Evolutionary conservation across 345 rosid genomes (phyloP).

Genomic region (Hypericum androsaemum): DNA sequence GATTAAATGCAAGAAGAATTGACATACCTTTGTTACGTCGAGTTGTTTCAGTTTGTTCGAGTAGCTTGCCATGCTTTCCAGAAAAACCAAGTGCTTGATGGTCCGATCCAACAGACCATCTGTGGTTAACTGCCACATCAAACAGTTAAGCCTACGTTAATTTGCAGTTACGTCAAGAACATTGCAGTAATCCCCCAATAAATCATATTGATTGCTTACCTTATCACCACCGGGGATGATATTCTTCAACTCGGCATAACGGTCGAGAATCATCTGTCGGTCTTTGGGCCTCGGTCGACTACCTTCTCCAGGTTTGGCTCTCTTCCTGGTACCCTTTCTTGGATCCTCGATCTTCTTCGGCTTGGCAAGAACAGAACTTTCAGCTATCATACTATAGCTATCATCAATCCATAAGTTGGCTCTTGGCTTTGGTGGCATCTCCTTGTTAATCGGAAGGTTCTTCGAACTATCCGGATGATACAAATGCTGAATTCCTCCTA

Average conservation of each 20-base stretch:
- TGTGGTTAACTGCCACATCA: too few relatives aligned
- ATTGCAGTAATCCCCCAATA: too few relatives aligned
- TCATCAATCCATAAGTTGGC: conserved; percentile 68
- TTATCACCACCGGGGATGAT: conserved; percentile 76
- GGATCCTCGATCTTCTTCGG: conserved; percentile 44
- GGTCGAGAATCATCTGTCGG: conserved; percentile 93
- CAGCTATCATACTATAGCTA: conserved; percentile 51
- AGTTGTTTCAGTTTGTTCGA: too few relatives aligned
- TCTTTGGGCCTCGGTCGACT: conserved; percentile 88
- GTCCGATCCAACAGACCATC: too few relatives aligned
- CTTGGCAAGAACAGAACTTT: conserved; percentile 19
- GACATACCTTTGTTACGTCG: too few relatives aligned
- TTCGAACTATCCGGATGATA: conserved; percentile 17
- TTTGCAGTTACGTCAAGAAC: too few relatives aligned
- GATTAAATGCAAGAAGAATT: too few relatives aligned
- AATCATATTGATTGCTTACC: conserved; percentile 31
- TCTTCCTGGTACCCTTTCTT: conserved; percentile 39
- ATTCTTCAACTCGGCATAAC: conserved; percentile 73
- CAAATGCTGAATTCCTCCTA: conserved; percentile 17
- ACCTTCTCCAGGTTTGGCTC: conserved; percentile 82
- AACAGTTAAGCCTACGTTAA: too few relatives aligned
- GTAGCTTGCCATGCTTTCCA: too few relatives aligned
- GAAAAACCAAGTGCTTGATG: too few relatives aligned
- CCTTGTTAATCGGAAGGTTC: conserved; percentile 19
- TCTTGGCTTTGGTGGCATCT: conserved; percentile 32